Evolutionary conservation across 1,284 basidiomycete genomes (phyloP), one percentile per base, ranked within the genome.

Genomic region (Ganoderma lucidum): DNA sequence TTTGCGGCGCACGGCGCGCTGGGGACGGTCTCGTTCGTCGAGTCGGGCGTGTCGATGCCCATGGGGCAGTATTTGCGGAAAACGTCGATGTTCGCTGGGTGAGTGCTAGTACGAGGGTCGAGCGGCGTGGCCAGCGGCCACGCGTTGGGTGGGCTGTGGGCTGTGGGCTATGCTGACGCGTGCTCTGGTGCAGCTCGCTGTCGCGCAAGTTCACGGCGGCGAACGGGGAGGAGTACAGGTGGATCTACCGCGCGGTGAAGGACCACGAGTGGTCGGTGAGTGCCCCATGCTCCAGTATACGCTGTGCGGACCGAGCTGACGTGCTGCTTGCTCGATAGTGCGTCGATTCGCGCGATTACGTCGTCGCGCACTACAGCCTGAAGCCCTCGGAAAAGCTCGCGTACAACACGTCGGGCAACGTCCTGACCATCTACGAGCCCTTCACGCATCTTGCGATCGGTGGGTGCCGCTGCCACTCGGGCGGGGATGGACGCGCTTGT

Each of bases 221-320:
- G 48, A 90, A 92, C 75, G 90, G 89, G 30, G 83, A 83, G 32
- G 89, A 91, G 74, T 92, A 92, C 73, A 84, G 83, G 74, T 93
- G 91, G 91, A 83, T 85, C 53, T 80, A 87, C 78, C 83, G 82
- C 56, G 82, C 80, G 62, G 77, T 84, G 53, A 80, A 83, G 32
- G 87, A 85, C 28, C 88, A 91, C 65, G 89, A 92, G 80, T 93
- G 91, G 91, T 84, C 89, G 74, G 91, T 93, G 75, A 74, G 89
- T 84, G 64, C 67, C 37, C 39, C 42, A 28, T 8, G 63, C 61
- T 37, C 9, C 45, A 61, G 15, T 59, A 23, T 59, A 37, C 64
- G 63, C 53, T 60, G 69, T 28, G 66, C 66, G 62, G 67, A 68
- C 66, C 45, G 51, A 17, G 23, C 70, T 67, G 62, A 66, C 51